Percentiles rank a stretch among this genome's conserved stretches.
Conservation (phyloP, 1,139 yeast species). For the Chernovozyma aurita region DNA sequence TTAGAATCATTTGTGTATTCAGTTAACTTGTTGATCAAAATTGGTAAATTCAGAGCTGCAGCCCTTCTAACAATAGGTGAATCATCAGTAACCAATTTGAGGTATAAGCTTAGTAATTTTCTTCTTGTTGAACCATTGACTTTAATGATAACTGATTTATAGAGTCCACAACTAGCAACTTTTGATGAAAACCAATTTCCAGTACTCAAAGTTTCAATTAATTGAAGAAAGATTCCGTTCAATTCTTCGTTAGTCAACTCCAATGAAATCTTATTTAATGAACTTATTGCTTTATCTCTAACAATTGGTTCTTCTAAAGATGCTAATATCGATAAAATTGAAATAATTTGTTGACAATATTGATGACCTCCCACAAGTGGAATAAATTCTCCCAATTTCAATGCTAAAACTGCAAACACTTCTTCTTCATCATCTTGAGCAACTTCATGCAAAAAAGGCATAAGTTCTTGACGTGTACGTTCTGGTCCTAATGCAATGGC, state of each 20-base stretch:
- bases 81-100: conserved; percentile 78
- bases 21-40: conserved; percentile 57
- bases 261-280: conserved; percentile 67
- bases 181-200: conserved; percentile 96
- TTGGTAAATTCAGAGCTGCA: conserved; percentile 82
- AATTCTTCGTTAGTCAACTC: conserved; percentile 67
- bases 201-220: conserved; percentile 72
- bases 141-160: conserved; percentile 62
- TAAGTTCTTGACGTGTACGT: conserved; percentile 80
- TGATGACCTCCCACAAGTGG: conserved; percentile 85
- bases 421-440: conserved; percentile 99
- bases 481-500: conserved; percentile 95
- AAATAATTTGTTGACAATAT: conserved; percentile 70
- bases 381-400: conserved; percentile 81
- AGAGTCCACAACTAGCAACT: conserved; percentile 89
- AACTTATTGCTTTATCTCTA: conserved; percentile 88
- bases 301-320: conserved; percentile 98
- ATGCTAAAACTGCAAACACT: conserved; percentile 89
- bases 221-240: conserved; percentile 62
- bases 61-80: conserved; percentile 98
- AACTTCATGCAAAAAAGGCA: conserved; percentile 83
- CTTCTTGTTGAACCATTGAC: conserved; percentile 53
- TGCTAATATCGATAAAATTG: conserved; percentile 83
- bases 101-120: conserved; percentile 62
- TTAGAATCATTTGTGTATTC: conserved; percentile 23